phyloP scores from a whole-genome alignment of 805 yeast genomes.

The Starmera pachycereana region DNA sequence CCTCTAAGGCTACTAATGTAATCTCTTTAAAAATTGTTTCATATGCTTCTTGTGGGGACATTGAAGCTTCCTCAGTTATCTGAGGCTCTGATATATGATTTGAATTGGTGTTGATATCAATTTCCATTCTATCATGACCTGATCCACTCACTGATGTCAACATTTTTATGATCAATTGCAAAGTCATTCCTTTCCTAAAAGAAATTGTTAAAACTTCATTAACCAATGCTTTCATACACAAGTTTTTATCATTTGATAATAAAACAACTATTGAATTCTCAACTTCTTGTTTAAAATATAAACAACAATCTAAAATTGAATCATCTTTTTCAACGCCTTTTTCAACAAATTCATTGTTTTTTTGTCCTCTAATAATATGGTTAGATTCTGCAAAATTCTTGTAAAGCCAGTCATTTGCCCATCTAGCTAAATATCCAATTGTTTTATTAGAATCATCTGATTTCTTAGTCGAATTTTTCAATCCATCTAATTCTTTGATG shows the following conservation, averaged over 20 bases:
- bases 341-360: constrained; percentile 41
- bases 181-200: constrained; percentile 33
- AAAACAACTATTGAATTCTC: constrained; percentile 39
- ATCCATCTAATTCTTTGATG: constrained; percentile 71
- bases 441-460: constrained; percentile 15
- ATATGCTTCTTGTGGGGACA: constrained; percentile 11
- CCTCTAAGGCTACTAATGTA: constrained; percentile 28
- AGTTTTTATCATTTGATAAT: constrained; percentile 74
- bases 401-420: constrained; percentile 75
- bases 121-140: not conserved
- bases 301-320: constrained; percentile 76
- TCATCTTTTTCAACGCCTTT: constrained; percentile 51
- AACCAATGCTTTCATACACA: constrained; percentile 67
- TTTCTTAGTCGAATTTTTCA: constrained; percentile 39
- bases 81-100: not conserved
- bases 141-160: constrained; percentile 26
- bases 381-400: constrained; percentile 40
- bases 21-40: constrained; percentile 31
- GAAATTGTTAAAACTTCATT: constrained; percentile 57
- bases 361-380: constrained; percentile 52
- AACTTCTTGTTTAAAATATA: constrained; percentile 39
- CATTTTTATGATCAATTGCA: constrained; percentile 31
- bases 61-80: not conserved
- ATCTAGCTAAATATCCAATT: constrained; percentile 50
- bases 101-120: not conserved